phyloP scores from a whole-genome alignment of 2,329 filamentous ascomycete species.

The Ophiostoma fasciatum region DNA sequence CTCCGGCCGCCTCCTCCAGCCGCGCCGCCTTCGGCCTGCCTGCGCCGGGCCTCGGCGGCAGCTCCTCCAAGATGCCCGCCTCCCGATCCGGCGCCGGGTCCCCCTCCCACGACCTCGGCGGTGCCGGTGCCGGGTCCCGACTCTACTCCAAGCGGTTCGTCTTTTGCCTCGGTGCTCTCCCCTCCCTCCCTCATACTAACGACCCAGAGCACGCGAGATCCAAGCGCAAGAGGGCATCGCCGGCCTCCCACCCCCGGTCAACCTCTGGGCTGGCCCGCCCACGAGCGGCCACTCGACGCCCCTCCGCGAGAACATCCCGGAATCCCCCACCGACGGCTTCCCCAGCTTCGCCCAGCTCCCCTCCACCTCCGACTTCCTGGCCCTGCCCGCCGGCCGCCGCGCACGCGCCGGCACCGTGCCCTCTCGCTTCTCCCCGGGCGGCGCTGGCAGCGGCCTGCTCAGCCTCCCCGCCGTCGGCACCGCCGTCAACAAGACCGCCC shows the following conservation, averaged over 20 bases:
- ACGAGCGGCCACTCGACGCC: constrained; percentile 95
- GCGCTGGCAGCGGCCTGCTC: constrained; percentile 43
- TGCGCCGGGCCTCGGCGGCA: constrained; percentile 44
- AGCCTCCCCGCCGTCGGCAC: constrained; percentile 35
- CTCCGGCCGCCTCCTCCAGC: constrained; percentile 40
- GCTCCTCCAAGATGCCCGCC: constrained; percentile 42
- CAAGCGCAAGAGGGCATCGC: constrained; percentile 85
- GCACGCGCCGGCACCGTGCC: constrained; percentile 91
- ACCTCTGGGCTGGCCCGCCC: constrained; percentile 86
- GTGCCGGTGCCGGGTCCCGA: constrained; percentile 56
- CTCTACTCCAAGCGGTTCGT: constrained; percentile 86
- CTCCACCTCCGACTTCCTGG: constrained; percentile 48
- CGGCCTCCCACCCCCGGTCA: constrained; percentile 47
- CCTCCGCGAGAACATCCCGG: constrained; percentile 90
- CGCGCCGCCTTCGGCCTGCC: constrained; percentile 62
- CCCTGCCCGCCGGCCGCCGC: constrained; percentile 55
- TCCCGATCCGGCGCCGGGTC: constrained; percentile 80
- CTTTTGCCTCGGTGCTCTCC: neutral
- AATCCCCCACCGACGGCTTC: constrained; percentile 91
- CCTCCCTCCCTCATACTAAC: constrained; percentile 2
- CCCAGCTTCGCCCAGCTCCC: constrained; percentile 71
- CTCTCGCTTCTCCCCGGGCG: constrained; percentile 75
- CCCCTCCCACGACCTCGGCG: constrained; percentile 78
- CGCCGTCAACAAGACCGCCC: constrained; percentile 55
- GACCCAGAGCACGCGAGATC: constrained; percentile 75